A percentile compares a stretch with the other conserved stretches of the same genome.
These are phyloP conservation scores for Corniculantispora saksenae DNA, from an alignment of 2,329 filamentous ascomycete species.

Conservation along the genomic window DNA sequence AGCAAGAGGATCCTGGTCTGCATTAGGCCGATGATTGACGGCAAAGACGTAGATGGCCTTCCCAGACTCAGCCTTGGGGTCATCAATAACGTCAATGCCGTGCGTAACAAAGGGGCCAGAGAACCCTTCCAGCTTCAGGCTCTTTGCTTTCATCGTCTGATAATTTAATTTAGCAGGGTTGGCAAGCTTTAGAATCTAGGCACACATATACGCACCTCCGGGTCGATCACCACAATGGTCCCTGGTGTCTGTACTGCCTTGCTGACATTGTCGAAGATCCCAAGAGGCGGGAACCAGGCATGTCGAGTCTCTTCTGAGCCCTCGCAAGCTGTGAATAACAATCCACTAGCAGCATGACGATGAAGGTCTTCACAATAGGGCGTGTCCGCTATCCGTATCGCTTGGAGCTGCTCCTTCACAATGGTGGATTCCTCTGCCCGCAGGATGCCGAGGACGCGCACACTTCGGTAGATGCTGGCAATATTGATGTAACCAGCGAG, in stretches of 20 bases:
- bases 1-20: conserved; percentile 29
- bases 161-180: background rate
- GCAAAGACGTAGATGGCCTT: conserved; percentile 59
- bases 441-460: conserved; percentile 12
- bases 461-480: background rate
- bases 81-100: conserved; percentile 60
- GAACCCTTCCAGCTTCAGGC: conserved; percentile 53
- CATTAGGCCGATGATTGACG: conserved; percentile 59
- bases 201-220: conserved; percentile 41
- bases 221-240: conserved; percentile 54
- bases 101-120: conserved; percentile 57
- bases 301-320: conserved; percentile 43
- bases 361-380: conserved; percentile 62
- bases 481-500: conserved; percentile 12
- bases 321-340: conserved; percentile 60
- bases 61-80: conserved; percentile 38
- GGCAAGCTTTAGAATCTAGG: background rate
- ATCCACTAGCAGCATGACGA: conserved; percentile 47
- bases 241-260: conserved; percentile 39
- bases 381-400: conserved; percentile 51
- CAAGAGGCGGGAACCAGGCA: conserved; percentile 54
- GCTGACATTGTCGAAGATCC: conserved; percentile 41
- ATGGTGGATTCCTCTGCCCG: conserved; percentile 3
- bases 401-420: conserved; percentile 26
- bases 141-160: conserved; percentile 47